These are phyloP conservation scores for Pseudogymnoascus sp. DNA, from an alignment of 2,329 filamentous ascomycete genomes.

Conservation along the genomic window DNA sequence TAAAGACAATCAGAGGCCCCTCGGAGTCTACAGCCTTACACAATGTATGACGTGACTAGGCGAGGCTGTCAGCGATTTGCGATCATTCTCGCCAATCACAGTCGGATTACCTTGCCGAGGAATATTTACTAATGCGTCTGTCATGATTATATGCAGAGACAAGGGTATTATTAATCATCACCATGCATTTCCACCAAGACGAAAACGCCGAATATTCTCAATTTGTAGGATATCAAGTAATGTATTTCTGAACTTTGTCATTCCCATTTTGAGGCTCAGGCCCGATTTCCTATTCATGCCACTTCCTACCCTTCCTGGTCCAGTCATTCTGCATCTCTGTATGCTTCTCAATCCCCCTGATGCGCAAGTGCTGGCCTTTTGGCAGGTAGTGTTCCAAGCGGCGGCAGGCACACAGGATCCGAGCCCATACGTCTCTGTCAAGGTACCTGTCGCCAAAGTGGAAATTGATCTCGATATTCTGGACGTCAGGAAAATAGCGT, in stretches of 20 bases:
- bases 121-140: background rate
- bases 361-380: conserved; percentile 4
- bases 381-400: background rate
- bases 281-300: background rate
- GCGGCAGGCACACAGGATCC: background rate
- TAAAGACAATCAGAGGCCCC: background rate
- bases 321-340: background rate
- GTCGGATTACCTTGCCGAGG: background rate
- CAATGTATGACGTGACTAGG: conserved; percentile 5
- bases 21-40: background rate
- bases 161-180: conserved; percentile 1
- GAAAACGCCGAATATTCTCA: background rate
- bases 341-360: conserved; percentile 5
- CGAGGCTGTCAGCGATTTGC: conserved; percentile 1
- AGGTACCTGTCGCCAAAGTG: background rate
- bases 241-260: conserved; percentile 6
- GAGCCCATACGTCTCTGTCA: background rate
- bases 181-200: background rate
- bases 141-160: background rate
- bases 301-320: conserved; percentile 4
- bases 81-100: background rate
- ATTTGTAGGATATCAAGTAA: conserved; percentile 8
- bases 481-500: conserved; percentile 2
- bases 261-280: background rate
- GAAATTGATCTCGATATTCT: conserved; percentile 6